These are phyloP conservation scores for Delphinella strobiligena DNA, from an alignment of 2,329 filamentous ascomycete species.

Conservation along the genomic window DNA sequence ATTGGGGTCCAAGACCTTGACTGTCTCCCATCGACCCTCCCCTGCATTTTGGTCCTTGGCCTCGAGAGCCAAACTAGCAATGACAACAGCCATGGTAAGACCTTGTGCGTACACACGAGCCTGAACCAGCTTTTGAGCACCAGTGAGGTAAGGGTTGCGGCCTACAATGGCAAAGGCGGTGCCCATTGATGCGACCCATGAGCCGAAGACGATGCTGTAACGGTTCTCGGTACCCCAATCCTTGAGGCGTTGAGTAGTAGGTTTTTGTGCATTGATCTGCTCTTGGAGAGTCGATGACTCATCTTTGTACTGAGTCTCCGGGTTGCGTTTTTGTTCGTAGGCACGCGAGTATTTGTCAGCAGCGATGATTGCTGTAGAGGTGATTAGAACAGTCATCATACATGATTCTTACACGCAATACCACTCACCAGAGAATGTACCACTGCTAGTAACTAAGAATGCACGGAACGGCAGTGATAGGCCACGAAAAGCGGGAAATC, in stretches of 20 bases:
- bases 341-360: constrained; percentile 63
- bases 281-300: constrained; percentile 45
- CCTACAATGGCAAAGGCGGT: constrained; percentile 63
- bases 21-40: constrained; percentile 69
- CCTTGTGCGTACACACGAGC: constrained; percentile 90
- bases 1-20: constrained; percentile 66
- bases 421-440: constrained; percentile 61
- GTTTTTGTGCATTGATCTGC: constrained; percentile 44
- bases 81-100: constrained; percentile 70
- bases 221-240: constrained; percentile 69
- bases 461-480: constrained; percentile 83
- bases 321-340: constrained; percentile 61
- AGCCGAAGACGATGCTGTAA: constrained; percentile 72
- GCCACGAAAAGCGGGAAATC: constrained; percentile 65
- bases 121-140: constrained; percentile 81
- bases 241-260: constrained; percentile 47
- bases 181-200: constrained; percentile 73
- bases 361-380: constrained; percentile 53
- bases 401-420: too few relatives aligned
- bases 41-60: constrained; percentile 64
- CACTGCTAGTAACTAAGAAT: constrained; percentile 73
- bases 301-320: constrained; percentile 55
- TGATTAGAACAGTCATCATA: not conserved
- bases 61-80: constrained; percentile 76
- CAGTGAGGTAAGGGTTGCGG: constrained; percentile 61